Evolutionary conservation across 192 early-diverging fungal genomes (phyloP).

Genomic region (Helicostylum pulchrum): DNA sequence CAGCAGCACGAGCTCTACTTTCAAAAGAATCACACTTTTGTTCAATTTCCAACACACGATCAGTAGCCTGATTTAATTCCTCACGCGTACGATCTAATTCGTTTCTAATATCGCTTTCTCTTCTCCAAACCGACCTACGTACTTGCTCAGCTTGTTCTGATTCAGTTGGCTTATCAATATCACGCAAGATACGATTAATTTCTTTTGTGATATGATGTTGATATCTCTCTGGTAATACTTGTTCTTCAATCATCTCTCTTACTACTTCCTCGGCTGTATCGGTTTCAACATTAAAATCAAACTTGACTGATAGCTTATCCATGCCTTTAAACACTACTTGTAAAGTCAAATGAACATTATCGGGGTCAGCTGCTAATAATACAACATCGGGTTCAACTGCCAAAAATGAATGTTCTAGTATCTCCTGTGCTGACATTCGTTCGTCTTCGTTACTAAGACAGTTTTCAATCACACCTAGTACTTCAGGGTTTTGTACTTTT

Average conservation of each 20-base stretch:
- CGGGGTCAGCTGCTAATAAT: constrained; percentile 43
- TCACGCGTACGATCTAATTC: constrained; percentile 31
- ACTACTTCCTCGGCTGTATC: constrained; percentile 78
- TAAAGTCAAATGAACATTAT: constrained; percentile 43
- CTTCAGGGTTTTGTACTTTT: constrained; percentile 63
- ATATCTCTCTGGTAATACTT: constrained; percentile 69
- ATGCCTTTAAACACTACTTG: constrained; percentile 54
- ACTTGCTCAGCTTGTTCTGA: constrained; percentile 26
- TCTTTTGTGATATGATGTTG: constrained; percentile 77
- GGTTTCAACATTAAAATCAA: constrained; percentile 72
- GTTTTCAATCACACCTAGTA: constrained; percentile 61
- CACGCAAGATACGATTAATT: constrained; percentile 79
- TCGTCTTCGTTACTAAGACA: constrained; percentile 63
- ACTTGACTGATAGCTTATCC: constrained; percentile 70
- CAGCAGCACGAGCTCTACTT: constrained; percentile 21
- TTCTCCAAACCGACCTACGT: constrained; percentile 32
- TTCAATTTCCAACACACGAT: constrained; percentile 25
- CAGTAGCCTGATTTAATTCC: constrained; percentile 26
- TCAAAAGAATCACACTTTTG: constrained; percentile 27
- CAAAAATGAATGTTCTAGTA: constrained; percentile 56
- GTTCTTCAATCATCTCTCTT: constrained; percentile 71
- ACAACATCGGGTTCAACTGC: constrained; percentile 46
- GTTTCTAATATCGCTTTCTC: constrained; percentile 34
- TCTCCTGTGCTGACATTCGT: constrained; percentile 50
- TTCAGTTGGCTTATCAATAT: constrained; percentile 53